phyloP scores from a whole-genome alignment of 2,329 filamentous ascomycete species.

The Lecanosticta acicola region DNA sequence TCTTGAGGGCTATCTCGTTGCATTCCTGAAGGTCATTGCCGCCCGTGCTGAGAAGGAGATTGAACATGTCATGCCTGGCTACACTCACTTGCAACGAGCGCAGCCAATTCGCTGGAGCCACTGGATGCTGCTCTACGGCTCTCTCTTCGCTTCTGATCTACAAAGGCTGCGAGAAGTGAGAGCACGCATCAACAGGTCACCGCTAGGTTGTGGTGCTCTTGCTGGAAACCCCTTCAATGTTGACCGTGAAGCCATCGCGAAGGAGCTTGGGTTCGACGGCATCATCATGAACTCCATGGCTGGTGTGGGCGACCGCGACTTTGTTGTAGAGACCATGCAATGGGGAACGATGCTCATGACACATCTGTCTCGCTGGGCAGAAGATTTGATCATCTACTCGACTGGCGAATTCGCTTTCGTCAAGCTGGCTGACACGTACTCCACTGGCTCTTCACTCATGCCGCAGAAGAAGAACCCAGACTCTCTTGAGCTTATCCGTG shows the following conservation, averaged over 20 bases:
- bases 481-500: conserved; percentile 67
- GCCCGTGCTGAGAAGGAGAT: conserved; percentile 68
- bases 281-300: conserved; percentile 73
- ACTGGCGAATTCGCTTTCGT: conserved; percentile 72
- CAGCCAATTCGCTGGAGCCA: conserved; percentile 77
- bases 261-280: conserved; percentile 73
- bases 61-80: conserved; percentile 76
- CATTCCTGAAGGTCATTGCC: conserved; percentile 64
- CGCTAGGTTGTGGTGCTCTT: conserved; percentile 69
- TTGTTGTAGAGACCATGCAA: conserved; percentile 73
- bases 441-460: conserved; percentile 71
- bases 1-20: conserved; percentile 63
- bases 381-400: conserved; percentile 81
- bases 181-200: conserved; percentile 65
- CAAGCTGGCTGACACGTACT: conserved; percentile 70
- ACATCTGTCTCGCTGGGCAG: conserved; percentile 73
- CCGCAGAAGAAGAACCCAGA: conserved; percentile 82
- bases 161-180: conserved; percentile 69
- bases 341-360: conserved; percentile 74
- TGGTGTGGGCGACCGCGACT: conserved; percentile 71
- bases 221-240: conserved; percentile 79
- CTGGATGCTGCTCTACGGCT: conserved; percentile 71
- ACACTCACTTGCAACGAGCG: conserved; percentile 80
- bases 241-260: conserved; percentile 70
- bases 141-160: conserved; percentile 66